A percentile compares a stretch with the other conserved stretches of the same genome.
Conservation (phyloP, 2,329 filamentous ascomycete species). For the Graphium sp. region DNA sequence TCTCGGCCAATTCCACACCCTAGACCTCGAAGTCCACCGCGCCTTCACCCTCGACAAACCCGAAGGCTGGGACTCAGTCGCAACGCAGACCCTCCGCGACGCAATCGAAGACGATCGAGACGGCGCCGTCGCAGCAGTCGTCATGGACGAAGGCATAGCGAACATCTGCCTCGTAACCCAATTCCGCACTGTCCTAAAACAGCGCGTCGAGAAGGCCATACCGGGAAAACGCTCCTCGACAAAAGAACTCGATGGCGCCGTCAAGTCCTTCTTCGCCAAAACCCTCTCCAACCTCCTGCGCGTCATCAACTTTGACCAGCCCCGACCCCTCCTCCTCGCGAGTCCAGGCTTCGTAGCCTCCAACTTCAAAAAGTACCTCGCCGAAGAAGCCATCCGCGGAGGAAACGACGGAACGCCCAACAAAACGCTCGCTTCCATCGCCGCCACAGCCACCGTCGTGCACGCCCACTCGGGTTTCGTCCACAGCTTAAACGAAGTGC, state of each 20-base stretch:
- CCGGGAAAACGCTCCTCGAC: conserved; percentile 50
- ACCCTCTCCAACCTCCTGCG: conserved; percentile 60
- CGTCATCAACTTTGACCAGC: conserved; percentile 56
- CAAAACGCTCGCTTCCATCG: conserved; percentile 48
- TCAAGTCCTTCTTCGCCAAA: conserved; percentile 60
- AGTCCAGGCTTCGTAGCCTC: conserved; percentile 77
- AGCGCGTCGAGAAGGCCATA: conserved; percentile 48
- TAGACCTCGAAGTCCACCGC: conserved; percentile 73
- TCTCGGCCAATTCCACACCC: conserved; percentile 39
- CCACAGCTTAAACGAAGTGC: conserved; percentile 73
- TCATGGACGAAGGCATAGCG: conserved; percentile 80
- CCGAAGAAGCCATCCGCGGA: conserved; percentile 37
- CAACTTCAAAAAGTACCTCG: conserved; percentile 61
- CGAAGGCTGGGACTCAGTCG: conserved; percentile 77
- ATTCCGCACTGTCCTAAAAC: conserved; percentile 60
- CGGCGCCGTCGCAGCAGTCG: conserved; percentile 73
- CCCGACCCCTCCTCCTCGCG: conserved; percentile 65
- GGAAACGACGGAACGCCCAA: conserved; percentile 23
- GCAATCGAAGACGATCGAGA: conserved; percentile 63
- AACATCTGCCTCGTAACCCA: conserved; percentile 74
- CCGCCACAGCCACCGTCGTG: conserved; percentile 52
- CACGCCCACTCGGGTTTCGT: conserved; percentile 76
- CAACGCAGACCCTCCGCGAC: conserved; percentile 60
- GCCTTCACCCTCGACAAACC: conserved; percentile 81
- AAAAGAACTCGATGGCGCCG: conserved; percentile 51